Evolutionary conservation across 176 grass and related monocot genomes (phyloP).

Genomic region (Pharus latifolius): DNA sequence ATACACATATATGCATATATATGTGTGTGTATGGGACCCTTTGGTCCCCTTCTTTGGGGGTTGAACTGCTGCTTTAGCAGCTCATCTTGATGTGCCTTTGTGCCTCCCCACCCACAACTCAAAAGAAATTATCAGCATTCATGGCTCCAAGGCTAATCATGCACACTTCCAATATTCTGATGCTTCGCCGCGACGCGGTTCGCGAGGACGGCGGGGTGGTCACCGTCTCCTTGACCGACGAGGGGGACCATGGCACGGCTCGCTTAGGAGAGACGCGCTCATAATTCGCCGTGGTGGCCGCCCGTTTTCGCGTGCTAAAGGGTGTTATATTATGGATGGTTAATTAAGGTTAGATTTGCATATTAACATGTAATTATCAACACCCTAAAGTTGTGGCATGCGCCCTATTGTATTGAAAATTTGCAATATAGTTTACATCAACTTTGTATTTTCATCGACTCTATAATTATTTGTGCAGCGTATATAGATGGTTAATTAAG

Average conservation of each 20-base stretch:
- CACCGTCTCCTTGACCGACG: slow-evolving; percentile 17
- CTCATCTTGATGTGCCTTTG: slow-evolving; percentile 12
- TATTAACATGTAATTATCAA: too few relatives aligned
- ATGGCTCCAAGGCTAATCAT: neutral
- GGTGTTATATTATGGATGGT: too few relatives aligned
- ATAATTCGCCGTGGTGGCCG: neutral
- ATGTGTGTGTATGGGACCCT: neutral
- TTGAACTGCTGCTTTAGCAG: slow-evolving; percentile 20
- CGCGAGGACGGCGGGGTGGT: neutral
- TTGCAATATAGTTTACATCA: too few relatives aligned
- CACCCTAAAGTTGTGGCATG: neutral
- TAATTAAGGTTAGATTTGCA: too few relatives aligned
- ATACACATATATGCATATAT: neutral
- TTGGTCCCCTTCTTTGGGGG: slow-evolving; percentile 16
- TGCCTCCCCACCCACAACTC: neutral
- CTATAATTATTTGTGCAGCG: too few relatives aligned
- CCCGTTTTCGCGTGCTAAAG: neutral
- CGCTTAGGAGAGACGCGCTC: neutral
- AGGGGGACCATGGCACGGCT: neutral
- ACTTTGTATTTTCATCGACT: too few relatives aligned
- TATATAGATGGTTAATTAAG: too few relatives aligned
- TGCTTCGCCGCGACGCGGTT: neutral
- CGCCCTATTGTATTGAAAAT: too few relatives aligned
- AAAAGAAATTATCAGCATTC: slow-evolving; percentile 28
- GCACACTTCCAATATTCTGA: neutral